phyloP scores from a whole-genome alignment of 2,329 filamentous ascomycete genomes.

The Trichocomaceae sp. region DNA sequence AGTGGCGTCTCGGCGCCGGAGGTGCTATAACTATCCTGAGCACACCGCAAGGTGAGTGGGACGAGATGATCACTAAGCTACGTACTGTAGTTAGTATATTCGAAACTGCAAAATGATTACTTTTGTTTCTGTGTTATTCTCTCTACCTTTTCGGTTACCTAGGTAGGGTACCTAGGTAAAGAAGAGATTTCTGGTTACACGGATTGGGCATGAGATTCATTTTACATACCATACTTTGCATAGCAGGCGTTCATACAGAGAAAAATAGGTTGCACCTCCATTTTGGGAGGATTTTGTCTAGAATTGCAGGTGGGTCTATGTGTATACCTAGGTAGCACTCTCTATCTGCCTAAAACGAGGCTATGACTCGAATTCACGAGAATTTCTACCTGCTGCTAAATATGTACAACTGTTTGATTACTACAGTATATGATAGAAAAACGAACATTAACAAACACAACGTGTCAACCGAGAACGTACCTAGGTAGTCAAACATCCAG shows the following conservation, averaged over 20 bases:
- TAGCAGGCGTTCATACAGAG: slow-evolving; percentile 2
- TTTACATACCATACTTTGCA: background rate
- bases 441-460: background rate
- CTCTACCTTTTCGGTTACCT: background rate
- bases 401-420: background rate
- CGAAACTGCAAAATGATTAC: background rate
- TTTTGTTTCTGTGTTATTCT: background rate
- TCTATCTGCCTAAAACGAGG: background rate
- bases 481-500: background rate
- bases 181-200: no score
- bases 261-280: background rate
- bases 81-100: slow-evolving; percentile 41
- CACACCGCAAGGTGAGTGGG: slow-evolving; percentile 70
- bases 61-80: slow-evolving; percentile 82
- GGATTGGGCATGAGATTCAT: background rate
- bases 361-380: background rate
- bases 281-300: background rate
- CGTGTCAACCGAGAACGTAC: background rate
- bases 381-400: background rate
- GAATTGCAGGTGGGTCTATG: background rate
- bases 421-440: background rate
- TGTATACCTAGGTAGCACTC: background rate
- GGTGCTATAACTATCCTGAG: slow-evolving; percentile 85
- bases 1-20: slow-evolving; percentile 80
- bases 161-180: no score